Evolutionary conservation across 257 asterid genomes (phyloP).

Genomic region (Petunia axillaris): DNA sequence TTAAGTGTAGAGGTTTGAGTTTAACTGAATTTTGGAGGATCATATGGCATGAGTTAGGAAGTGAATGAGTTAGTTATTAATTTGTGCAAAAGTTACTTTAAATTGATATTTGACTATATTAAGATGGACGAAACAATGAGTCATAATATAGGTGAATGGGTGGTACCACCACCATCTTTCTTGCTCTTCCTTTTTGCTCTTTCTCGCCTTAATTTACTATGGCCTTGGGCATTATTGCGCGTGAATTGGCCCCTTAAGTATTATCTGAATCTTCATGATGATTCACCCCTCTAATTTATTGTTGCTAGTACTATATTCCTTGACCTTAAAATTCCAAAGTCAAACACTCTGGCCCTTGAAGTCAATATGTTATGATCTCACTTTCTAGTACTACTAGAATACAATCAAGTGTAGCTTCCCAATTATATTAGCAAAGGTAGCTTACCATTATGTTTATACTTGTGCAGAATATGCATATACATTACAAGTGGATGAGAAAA

Average conservation of each 20-base stretch:
- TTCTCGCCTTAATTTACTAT: constrained; percentile 51
- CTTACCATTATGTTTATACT: background rate
- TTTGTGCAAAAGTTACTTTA: too few relatives aligned
- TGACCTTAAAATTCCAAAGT: background rate
- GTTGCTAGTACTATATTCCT: background rate
- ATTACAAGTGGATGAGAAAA: constrained; percentile 89
- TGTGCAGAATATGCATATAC: constrained; percentile 86
- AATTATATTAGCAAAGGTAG: background rate
- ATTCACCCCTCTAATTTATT: background rate
- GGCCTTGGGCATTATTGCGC: constrained; percentile 52
- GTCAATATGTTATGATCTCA: constrained; percentile 15
- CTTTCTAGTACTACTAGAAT: background rate
- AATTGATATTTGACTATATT: too few relatives aligned
- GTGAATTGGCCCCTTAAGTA: constrained; percentile 34
- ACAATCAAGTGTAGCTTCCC: background rate
- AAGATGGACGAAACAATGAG: too few relatives aligned
- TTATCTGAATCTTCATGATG: constrained; percentile 18
- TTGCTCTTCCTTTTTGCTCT: constrained; percentile 7
- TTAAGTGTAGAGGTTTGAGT: too few relatives aligned
- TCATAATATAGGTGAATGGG: background rate
- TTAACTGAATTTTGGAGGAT: too few relatives aligned
- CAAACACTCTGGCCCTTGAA: background rate
- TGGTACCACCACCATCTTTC: background rate
- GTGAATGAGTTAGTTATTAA: too few relatives aligned
- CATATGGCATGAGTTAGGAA: too few relatives aligned